Evolutionary conservation across 768 basidiomycete species (phyloP), one percentile per base, ranked within the genome.

Genomic region (Boletus rubescentipes): DNA sequence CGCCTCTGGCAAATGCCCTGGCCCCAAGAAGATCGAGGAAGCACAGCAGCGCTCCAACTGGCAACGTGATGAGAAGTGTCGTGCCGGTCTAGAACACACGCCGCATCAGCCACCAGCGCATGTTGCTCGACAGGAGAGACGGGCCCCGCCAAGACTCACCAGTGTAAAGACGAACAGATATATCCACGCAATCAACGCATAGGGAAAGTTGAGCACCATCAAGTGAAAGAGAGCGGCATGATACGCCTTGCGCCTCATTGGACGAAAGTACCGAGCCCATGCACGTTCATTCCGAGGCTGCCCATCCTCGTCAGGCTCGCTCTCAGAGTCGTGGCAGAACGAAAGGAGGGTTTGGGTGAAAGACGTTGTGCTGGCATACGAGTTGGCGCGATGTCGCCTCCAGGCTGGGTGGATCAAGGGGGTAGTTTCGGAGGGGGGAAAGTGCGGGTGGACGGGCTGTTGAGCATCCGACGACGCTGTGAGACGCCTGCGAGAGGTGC

Each of bases 141-240:
- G 21, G 30, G 37, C 23, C 34, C 35, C 37, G 51, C 51, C 51
- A 21, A 45, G 40, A 38, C 85, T 61, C 61, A 91, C 90, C 69
- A 93, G 71, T 0, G 90, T 92, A 62, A 91, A 87, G 11, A 89
- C 83, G 61, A 92, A 90, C 15, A 89, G 73, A 65, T 83, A 91
- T 10, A 90, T 65, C 85, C 86, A 91, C n/a, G 87, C 86, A n/a
- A 75, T 65, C 54, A 92, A 70, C 15, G 87, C 87, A 61, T 81
- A 91, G 0, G 89, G 89, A 62, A 93, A 89, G 69, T 93, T 92
- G 61, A 92, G 43, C 23, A 87, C 73, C 38, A 84, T 65, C 20
- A 93, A 75, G 66, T 93, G 91, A 50, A 89, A 79, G 26, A 88
- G 68, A 0, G 88, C 73, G 23, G 75, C 68, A 60, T 85, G 88